Percentiles rank a stretch among this genome's conserved stretches.
These are phyloP conservation scores for Jimgerdemannia lactiflua DNA, from an alignment of 192 early-diverging fungal species.

Conservation along the genomic window DNA sequence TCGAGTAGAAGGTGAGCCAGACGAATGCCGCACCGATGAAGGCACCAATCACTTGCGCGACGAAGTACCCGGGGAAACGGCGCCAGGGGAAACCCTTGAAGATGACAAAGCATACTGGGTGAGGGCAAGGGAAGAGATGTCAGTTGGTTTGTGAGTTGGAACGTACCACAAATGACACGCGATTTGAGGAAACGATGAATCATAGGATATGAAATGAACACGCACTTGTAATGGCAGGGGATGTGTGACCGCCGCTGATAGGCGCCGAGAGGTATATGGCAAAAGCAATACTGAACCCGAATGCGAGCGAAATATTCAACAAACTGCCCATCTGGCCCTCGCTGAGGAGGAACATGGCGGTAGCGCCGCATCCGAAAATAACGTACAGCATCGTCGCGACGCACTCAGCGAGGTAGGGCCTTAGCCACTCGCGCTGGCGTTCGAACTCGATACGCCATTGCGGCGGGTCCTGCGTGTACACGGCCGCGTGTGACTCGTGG, in stretches of 20 bases:
- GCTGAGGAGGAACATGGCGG: background rate
- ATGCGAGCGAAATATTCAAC: background rate
- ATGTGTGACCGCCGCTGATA: background rate
- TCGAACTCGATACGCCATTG: background rate
- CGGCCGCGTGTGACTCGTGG: background rate
- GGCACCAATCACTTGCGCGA: constrained; percentile 42
- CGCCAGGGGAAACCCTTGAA: constrained; percentile 37
- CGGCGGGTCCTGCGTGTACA: background rate
- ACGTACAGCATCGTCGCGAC: background rate
- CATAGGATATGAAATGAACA: background rate
- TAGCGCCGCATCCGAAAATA: background rate
- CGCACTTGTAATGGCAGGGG: background rate
- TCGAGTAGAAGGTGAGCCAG: constrained; percentile 28
- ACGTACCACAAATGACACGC: background rate
- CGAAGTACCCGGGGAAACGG: constrained; percentile 34
- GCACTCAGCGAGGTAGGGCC: background rate
- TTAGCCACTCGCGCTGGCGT: background rate
- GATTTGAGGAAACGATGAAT: no score
- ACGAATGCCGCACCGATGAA: constrained; percentile 41
- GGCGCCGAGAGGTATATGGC: background rate
- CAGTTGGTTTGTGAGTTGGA: background rate
- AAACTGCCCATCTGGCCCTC: background rate
- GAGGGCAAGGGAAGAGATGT: constrained; percentile 27
- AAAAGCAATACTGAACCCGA: constrained; percentile 1
- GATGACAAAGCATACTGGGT: constrained; percentile 29